phyloP scores from a whole-genome alignment of 345 rosid species.

The Salix koriyanagi region DNA sequence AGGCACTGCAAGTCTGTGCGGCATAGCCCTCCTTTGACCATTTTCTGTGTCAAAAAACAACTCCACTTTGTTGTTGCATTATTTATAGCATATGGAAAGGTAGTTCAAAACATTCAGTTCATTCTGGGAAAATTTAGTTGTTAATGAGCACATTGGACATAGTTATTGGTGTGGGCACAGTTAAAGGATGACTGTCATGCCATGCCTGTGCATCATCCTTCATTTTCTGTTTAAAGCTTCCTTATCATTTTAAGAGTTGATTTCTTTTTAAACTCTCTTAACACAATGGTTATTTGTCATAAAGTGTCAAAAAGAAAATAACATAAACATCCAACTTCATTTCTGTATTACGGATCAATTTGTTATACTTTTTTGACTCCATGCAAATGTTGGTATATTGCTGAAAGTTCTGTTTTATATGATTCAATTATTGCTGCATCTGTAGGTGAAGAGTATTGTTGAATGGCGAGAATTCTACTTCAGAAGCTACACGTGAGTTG shows the following conservation, averaged over 20 bases:
- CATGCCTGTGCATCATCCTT: too few relatives aligned
- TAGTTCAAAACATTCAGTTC: too few relatives aligned
- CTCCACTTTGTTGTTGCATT: neutral
- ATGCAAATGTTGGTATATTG: neutral
- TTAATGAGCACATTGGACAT: too few relatives aligned
- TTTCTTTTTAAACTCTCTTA: neutral
- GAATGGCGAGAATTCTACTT: conserved; percentile 90
- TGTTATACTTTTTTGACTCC: neutral
- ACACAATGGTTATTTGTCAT: neutral
- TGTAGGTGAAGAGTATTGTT: conserved; percentile 82
- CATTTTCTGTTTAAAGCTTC: too few relatives aligned
- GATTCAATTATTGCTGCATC: conserved; percentile 10
- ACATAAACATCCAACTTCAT: too few relatives aligned
- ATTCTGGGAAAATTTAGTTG: too few relatives aligned
- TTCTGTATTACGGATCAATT: neutral
- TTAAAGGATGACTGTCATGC: too few relatives aligned
- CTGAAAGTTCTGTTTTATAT: neutral
- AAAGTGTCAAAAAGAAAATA: too few relatives aligned
- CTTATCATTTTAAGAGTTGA: too few relatives aligned
- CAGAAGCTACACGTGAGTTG: conserved; percentile 73
- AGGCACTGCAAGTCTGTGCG: neutral
- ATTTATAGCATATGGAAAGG: too few relatives aligned
- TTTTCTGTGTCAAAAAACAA: neutral
- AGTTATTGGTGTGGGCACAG: too few relatives aligned
- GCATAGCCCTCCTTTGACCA: neutral